These are phyloP conservation scores for Trichophyton schoenleinii DNA, from an alignment of 2,329 filamentous ascomycete genomes.

Conservation along the genomic window DNA sequence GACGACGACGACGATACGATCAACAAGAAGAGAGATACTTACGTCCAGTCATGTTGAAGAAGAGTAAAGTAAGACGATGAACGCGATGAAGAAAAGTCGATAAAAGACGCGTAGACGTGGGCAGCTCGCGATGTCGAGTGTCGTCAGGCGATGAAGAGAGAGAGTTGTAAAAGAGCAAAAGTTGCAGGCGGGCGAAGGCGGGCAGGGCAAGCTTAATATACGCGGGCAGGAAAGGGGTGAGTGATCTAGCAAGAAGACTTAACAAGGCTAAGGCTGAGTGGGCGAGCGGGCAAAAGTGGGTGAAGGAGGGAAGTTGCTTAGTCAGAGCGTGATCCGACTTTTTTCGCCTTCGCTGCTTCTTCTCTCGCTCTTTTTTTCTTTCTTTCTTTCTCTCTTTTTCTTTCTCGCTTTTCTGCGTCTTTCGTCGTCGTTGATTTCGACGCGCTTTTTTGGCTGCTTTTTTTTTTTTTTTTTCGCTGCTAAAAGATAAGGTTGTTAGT, in stretches of 20 bases:
- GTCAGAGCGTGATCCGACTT: background rate
- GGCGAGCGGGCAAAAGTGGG: too few relatives aligned
- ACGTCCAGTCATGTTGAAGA: background rate
- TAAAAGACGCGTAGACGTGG: too few relatives aligned
- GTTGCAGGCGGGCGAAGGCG: background rate
- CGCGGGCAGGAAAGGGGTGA: background rate
- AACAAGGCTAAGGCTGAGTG: too few relatives aligned
- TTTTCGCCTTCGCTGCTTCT: too few relatives aligned
- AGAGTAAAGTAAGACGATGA: background rate
- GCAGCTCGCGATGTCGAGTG: background rate
- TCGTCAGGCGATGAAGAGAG: background rate
- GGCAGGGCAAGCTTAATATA: background rate
- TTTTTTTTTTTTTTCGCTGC: background rate
- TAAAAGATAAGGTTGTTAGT: background rate
- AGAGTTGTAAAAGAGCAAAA: background rate
- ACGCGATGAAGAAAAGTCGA: background rate
- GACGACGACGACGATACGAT: background rate
- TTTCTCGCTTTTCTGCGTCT: background rate
- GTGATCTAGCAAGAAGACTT: background rate
- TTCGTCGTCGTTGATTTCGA: background rate
- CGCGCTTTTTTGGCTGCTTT: background rate
- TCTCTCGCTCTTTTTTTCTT: too few relatives aligned
- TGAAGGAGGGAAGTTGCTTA: background rate
- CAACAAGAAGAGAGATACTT: background rate
- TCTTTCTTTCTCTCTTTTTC: too few relatives aligned